A percentile compares a stretch with the other conserved stretches of the same genome.
Evolutionary conservation across 352 stramenopile genomes (phyloP).

Genomic region (Aphanomyces cochlioides): DNA sequence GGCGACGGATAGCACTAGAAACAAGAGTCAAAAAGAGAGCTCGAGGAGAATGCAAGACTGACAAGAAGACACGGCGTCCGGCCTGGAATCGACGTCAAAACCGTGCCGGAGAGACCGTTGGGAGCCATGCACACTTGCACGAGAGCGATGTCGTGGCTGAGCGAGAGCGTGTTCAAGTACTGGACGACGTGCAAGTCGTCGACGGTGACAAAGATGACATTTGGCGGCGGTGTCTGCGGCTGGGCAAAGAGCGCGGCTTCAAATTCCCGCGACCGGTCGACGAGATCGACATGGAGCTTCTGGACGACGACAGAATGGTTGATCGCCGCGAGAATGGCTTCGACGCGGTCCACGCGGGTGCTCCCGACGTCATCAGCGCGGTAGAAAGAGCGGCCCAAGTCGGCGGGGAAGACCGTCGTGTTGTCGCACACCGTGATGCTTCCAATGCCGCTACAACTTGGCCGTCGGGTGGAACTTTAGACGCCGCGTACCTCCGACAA

Average conservation of each 20-base stretch:
- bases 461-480: neutral
- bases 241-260: neutral
- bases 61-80: conserved; percentile 40
- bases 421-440: conserved; percentile 40
- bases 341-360: conserved; percentile 38
- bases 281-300: conserved; percentile 7
- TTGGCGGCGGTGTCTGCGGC: conserved; percentile 5
- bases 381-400: conserved; percentile 45
- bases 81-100: conserved; percentile 40
- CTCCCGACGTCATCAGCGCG: conserved; percentile 37
- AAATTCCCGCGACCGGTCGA: neutral
- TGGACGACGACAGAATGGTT: conserved; percentile 41
- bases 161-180: conserved; percentile 47
- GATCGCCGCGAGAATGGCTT: conserved; percentile 29
- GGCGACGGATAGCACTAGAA: neutral
- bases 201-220: conserved; percentile 43
- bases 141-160: conserved; percentile 38
- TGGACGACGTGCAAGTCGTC: conserved; percentile 34
- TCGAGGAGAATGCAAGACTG: neutral
- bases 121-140: conserved; percentile 35
- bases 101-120: conserved; percentile 43
- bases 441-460: conserved; percentile 40
- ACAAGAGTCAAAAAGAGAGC: neutral
- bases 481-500: conserved; percentile 39
- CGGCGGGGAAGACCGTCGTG: conserved; percentile 30